Conservation (phyloP, 805 yeast genomes). For the Suhomyces emberorum region DNA sequence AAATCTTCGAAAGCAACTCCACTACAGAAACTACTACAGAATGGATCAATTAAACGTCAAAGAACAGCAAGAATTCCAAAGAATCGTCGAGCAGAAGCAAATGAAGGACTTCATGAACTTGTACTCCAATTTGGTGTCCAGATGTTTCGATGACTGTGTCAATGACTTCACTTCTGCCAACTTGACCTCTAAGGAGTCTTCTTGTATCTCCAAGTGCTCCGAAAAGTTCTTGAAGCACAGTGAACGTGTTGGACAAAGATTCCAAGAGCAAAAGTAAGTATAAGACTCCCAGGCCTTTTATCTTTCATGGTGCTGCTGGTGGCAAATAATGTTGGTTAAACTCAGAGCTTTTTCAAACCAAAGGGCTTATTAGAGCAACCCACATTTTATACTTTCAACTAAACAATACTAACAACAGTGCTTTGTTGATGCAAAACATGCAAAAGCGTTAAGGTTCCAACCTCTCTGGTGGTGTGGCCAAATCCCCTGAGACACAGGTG, state of each 20-base stretch:
- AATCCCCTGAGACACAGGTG: too few relatives aligned
- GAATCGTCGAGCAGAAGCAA: slow-evolving; percentile 93
- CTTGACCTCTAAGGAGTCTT: slow-evolving; percentile 78
- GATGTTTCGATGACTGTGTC: slow-evolving; percentile 97
- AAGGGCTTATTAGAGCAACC: too few relatives aligned
- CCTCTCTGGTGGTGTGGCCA: too few relatives aligned
- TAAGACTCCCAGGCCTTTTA: neutral
- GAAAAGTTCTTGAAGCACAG: slow-evolving; percentile 97
- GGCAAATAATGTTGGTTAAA: too few relatives aligned
- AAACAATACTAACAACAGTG: slow-evolving; percentile 36
- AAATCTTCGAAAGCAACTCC: neutral
- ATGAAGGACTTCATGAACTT: slow-evolving; percentile 98
- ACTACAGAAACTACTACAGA: slow-evolving; percentile 15
- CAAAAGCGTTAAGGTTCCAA: slow-evolving; percentile 4
- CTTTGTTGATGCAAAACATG: slow-evolving; percentile 69
- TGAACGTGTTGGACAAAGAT: slow-evolving; percentile 97
- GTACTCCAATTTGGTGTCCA: slow-evolving; percentile 91
- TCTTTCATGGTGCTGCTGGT: too few relatives aligned
- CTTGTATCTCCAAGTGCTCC: slow-evolving; percentile 87
- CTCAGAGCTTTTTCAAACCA: too few relatives aligned
- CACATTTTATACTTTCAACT: too few relatives aligned
- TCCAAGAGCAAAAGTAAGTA: slow-evolving; percentile 89
- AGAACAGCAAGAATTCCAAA: slow-evolving; percentile 96
- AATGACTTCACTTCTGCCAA: slow-evolving; percentile 94
- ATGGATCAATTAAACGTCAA: slow-evolving; percentile 95